Evolutionary conservation across 805 yeast genomes (phyloP).

Genomic region (Spathaspora gorwiae): DNA sequence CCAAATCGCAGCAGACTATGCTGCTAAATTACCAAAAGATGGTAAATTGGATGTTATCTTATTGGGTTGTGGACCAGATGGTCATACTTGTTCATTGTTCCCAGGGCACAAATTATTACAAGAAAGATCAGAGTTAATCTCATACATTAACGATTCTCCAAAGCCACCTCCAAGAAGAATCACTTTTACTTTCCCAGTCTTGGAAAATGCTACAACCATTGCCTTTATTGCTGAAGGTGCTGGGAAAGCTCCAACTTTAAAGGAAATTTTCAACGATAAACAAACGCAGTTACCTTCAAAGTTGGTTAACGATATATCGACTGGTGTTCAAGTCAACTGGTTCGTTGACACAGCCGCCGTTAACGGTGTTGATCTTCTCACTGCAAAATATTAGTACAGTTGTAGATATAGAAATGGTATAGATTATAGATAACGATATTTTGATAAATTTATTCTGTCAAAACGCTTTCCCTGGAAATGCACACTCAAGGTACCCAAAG

Average conservation of each 20-base stretch:
- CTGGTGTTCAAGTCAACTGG: constrained; percentile 62
- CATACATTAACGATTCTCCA: constrained; percentile 76
- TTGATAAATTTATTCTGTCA: no score
- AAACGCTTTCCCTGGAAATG: no score
- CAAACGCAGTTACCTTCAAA: constrained; percentile 61
- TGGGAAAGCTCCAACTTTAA: constrained; percentile 69
- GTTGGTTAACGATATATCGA: constrained; percentile 55
- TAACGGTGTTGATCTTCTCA: constrained; percentile 48
- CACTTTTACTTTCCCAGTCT: constrained; percentile 78
- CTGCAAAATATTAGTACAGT: constrained; percentile 31
- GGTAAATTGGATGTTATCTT: constrained; percentile 58
- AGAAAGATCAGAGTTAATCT: constrained; percentile 50
- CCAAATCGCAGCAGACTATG: constrained; percentile 61
- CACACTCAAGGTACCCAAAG: no score
- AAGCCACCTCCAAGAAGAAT: constrained; percentile 93
- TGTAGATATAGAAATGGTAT: not conserved
- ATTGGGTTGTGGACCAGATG: constrained; percentile 94
- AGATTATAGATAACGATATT: not conserved
- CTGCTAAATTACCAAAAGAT: constrained; percentile 46
- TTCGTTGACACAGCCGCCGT: constrained; percentile 80
- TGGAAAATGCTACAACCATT: constrained; percentile 49
- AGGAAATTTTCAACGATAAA: constrained; percentile 58
- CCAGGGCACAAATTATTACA: constrained; percentile 72
- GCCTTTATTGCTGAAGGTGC: constrained; percentile 90
- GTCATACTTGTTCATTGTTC: constrained; percentile 90